Evolutionary conservation across 768 basidiomycete genomes (phyloP), one percentile per base, ranked within the genome.

Genomic region (Rhodosporidiobolus odoratus): DNA sequence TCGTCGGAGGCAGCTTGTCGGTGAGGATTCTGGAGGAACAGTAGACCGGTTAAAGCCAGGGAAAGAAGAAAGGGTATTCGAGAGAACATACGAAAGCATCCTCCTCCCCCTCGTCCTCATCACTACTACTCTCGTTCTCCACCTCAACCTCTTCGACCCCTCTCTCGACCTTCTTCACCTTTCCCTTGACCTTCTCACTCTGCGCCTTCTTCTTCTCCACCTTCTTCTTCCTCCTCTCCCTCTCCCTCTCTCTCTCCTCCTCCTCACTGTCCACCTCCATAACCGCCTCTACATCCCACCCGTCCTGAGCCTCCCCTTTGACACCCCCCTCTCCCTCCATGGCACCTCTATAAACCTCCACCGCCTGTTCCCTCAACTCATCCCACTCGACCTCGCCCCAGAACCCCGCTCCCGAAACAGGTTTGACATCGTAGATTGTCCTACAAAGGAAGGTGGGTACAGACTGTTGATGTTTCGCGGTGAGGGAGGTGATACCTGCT

Each of bases 81-180:
- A 50, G 48, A 50, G 48, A 67, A 78, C 78, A 68, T 79, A 78
- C 65, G 41, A 67, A 66, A 45, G 79, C 76, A 34, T 79, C 80
- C 65, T 78, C 81, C 59, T 76, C 78, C 27, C 79, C 35, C 13
- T 37, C 62, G 12, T 58, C 76, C n/a, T 61, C 66, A 3, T 75
- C 77, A 21, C 27, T 48, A 16, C 72, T 68, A 30, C 66, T 75
- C 21, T 69, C 73, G 21, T 60, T 32, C 32, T 40, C 59, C 3
- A 53, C 25, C 25, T 45, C 37, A 4, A 23, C 59, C 54, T 66
- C 40, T 6, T 25, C 4, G 4, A 25, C 47, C 38, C 59, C 60
- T 4, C 34, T 47, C 30, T 21, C 23, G n/a, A 27, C 37, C 34
- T 10, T 47, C 38, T 59, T 25, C 27, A 12, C n/a, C 40, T 47